Percentiles rank a stretch among this genome's conserved stretches.
These are phyloP conservation scores for Prunus mira DNA, from an alignment of 306 rosid genomes.

Conservation along the genomic window DNA sequence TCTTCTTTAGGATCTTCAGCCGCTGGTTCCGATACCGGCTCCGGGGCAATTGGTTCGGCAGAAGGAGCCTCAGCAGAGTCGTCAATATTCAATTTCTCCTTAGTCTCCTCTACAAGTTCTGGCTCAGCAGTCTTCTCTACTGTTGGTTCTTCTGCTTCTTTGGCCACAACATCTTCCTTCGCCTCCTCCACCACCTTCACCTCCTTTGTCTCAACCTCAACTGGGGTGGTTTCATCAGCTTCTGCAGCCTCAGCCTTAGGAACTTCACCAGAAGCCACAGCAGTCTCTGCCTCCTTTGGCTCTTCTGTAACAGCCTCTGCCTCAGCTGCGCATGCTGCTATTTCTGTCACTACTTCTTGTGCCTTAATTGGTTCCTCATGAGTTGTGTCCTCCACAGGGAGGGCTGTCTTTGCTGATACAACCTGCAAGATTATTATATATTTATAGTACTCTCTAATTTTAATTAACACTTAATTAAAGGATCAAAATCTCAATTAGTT, in stretches of 20 bases:
- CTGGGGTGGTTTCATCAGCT: conserved; percentile 15
- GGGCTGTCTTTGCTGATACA: conserved; percentile 52
- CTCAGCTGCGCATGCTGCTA: neutral
- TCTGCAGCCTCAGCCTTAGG: conserved; percentile 17
- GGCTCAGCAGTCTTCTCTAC: conserved; percentile 18
- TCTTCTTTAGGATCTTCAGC: conserved; percentile 29
- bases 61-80: conserved; percentile 20
- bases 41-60: conserved; percentile 3
- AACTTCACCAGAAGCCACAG: neutral
- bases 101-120: conserved; percentile 30
- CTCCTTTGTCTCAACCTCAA: conserved; percentile 37
- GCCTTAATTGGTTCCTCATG: conserved; percentile 39
- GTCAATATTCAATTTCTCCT: conserved; percentile 21
- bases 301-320: conserved; percentile 23
- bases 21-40: conserved; percentile 11
- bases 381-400: conserved; percentile 35
- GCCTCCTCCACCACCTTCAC: neutral
- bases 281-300: conserved; percentile 35
- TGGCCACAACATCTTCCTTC: conserved; percentile 17
- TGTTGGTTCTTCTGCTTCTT: conserved; percentile 17
- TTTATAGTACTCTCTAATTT: neutral
- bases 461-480: neutral
- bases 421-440: conserved; percentile 36
- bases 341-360: conserved; percentile 32
- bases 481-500: neutral